phyloP scores from a whole-genome alignment of 1,284 basidiomycete species.

The Inonotus hispidus region DNA sequence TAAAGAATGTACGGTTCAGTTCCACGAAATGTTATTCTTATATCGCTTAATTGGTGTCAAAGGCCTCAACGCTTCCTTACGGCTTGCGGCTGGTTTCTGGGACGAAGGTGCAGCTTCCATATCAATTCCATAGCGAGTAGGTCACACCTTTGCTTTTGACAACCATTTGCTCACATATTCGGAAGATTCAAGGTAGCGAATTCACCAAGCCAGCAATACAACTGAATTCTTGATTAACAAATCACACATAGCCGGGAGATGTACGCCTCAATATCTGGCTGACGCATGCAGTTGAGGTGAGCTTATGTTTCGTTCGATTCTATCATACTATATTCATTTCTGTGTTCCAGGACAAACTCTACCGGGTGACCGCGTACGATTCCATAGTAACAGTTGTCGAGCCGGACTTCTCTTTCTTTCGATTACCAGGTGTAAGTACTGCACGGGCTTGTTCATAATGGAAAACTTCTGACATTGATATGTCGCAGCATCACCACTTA shows the following conservation, averaged over 20 bases:
- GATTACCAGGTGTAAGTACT: slow-evolving; percentile 72
- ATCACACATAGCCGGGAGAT: slow-evolving; percentile 60
- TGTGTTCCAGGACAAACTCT: slow-evolving; percentile 45
- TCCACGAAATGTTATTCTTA: not conserved
- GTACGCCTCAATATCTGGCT: slow-evolving; percentile 76
- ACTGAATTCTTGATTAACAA: not conserved
- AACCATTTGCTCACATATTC: slow-evolving; percentile 19
- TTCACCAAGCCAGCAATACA: not conserved
- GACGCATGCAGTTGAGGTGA: slow-evolving; percentile 62
- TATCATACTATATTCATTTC: slow-evolving; percentile 13
- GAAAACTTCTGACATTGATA: not conserved
- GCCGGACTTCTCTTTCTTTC: slow-evolving; percentile 70
- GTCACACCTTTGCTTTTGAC: slow-evolving; percentile 28
- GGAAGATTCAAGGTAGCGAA: slow-evolving; percentile 56
- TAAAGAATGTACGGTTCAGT: slow-evolving; percentile 62
- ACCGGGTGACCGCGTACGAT: slow-evolving; percentile 71
- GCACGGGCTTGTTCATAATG: not conserved
- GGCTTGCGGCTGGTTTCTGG: slow-evolving; percentile 56
- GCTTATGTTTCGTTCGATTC: slow-evolving; percentile 24
- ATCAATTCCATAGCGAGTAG: slow-evolving; percentile 80
- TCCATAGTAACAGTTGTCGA: slow-evolving; percentile 80
- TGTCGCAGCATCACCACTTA: slow-evolving; percentile 68
- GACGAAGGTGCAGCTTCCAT: slow-evolving; percentile 68
- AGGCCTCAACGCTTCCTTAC: slow-evolving; percentile 64
- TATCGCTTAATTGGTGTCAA: slow-evolving; percentile 2